phyloP scores from a whole-genome alignment of 306 rosid genomes.

The Acacia acuminata region DNA sequence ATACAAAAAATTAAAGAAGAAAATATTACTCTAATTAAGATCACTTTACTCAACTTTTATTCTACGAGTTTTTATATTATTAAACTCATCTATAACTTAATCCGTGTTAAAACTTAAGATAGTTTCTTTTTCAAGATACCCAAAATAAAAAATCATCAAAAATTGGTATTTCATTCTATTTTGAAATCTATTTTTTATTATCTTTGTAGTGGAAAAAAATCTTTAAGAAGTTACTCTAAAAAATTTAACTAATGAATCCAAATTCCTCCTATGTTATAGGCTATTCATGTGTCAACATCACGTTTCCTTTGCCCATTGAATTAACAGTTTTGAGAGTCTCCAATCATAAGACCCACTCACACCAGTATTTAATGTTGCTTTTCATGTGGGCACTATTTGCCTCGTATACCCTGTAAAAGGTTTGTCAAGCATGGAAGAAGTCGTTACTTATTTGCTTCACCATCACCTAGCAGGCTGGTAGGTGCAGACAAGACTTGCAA shows the following conservation, averaged over 20 bases:
- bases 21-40: too few relatives aligned
- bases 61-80: too few relatives aligned
- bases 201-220: too few relatives aligned
- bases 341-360: not conserved
- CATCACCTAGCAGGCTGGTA: slow-evolving; percentile 2
- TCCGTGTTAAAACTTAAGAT: too few relatives aligned
- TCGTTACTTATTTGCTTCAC: not conserved
- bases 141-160: too few relatives aligned
- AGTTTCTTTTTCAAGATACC: too few relatives aligned
- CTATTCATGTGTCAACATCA: slow-evolving; percentile 5
- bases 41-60: too few relatives aligned
- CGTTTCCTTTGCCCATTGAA: not conserved
- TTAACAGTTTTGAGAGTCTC: not conserved
- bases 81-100: too few relatives aligned
- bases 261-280: not conserved
- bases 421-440: not conserved
- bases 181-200: too few relatives aligned
- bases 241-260: not conserved
- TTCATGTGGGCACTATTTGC: not conserved
- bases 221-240: not conserved
- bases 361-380: not conserved
- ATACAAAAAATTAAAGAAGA: too few relatives aligned
- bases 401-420: not conserved
- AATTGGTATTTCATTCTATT: too few relatives aligned
- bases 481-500: not conserved